These are phyloP conservation scores for Scenedesmus sp. DNA, from an alignment of 163 green algal species.

Conservation along the genomic window DNA sequence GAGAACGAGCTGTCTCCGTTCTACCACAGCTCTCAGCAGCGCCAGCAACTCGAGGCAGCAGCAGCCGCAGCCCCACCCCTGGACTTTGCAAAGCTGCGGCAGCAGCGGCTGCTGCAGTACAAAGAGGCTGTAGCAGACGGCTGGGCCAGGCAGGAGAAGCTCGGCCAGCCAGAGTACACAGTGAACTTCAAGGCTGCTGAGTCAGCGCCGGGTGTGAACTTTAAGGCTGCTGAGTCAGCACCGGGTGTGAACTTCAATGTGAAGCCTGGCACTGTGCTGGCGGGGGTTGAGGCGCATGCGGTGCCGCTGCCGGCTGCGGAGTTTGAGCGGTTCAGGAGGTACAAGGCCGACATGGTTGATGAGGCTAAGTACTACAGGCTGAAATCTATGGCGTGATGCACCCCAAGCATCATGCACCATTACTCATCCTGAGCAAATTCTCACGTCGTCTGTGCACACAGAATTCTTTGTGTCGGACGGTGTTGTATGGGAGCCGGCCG, in stretches of 20 bases:
- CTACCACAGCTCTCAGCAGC: background rate
- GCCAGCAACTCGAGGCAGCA: too few species aligned
- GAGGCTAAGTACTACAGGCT: background rate
- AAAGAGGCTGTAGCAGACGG: background rate
- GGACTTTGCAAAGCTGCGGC: background rate
- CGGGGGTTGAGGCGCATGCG: background rate
- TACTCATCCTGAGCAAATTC: background rate
- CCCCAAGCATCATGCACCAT: background rate
- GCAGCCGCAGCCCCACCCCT: too few species aligned
- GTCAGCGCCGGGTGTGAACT: too few species aligned
- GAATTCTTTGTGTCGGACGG: too few species aligned
- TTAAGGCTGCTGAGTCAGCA: too few species aligned
- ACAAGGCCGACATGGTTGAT: background rate
- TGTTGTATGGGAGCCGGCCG: too few species aligned
- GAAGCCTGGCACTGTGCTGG: background rate
- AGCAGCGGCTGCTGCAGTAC: background rate
- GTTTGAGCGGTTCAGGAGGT: background rate
- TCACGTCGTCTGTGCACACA: background rate
- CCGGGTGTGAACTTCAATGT: too few species aligned
- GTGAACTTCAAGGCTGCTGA: too few species aligned
- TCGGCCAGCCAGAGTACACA: background rate
- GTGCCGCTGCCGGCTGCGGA: background rate
- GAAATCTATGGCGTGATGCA: background rate
- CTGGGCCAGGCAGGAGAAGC: background rate
- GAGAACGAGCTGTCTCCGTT: constrained; percentile 21